These are phyloP conservation scores for Aspergillus avenaceus DNA, from an alignment of 495 filamentous ascomycete species.

Conservation along the genomic window DNA sequence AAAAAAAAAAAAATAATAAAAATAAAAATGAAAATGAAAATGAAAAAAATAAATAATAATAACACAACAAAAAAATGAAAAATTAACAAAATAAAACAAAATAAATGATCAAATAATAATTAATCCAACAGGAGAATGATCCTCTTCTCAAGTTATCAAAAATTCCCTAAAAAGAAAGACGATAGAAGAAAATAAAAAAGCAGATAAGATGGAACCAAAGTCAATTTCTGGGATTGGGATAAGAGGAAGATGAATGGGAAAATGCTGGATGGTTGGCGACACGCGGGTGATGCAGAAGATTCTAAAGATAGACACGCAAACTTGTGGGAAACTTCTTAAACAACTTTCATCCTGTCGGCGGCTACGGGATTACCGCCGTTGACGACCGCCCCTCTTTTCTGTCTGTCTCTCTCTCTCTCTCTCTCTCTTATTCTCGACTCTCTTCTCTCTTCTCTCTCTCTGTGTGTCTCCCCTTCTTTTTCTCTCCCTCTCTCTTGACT, in stretches of 20 bases:
- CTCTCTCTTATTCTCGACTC: too few species aligned
- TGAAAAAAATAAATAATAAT: too few species aligned
- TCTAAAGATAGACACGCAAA: slow-evolving; percentile 31
- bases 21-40: too few species aligned
- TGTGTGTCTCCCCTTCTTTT: background rate
- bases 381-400: slow-evolving; percentile 12
- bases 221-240: slow-evolving; percentile 11
- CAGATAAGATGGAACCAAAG: slow-evolving; percentile 4
- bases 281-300: slow-evolving; percentile 25
- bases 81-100: too few species aligned
- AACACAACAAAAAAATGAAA: too few species aligned
- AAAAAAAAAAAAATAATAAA: too few species aligned
- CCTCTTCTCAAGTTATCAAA: slow-evolving; percentile 13
- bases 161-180: slow-evolving; percentile 7
- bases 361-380: slow-evolving; percentile 4
- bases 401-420: background rate
- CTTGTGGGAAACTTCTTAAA: slow-evolving; percentile 5
- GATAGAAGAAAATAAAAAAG: background rate
- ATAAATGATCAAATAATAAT: slow-evolving; percentile 5
- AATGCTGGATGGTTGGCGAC: slow-evolving; percentile 16
- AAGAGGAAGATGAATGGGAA: slow-evolving; percentile 14
- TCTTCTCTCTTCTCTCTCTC: too few species aligned
- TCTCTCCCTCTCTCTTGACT: background rate
- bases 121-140: too few species aligned
- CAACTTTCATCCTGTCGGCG: slow-evolving; percentile 3